Percentiles rank a stretch among this genome's conserved stretches.
Evolutionary conservation across 2,329 filamentous ascomycete genomes (phyloP).

Genomic region (Fusarium nanum): DNA sequence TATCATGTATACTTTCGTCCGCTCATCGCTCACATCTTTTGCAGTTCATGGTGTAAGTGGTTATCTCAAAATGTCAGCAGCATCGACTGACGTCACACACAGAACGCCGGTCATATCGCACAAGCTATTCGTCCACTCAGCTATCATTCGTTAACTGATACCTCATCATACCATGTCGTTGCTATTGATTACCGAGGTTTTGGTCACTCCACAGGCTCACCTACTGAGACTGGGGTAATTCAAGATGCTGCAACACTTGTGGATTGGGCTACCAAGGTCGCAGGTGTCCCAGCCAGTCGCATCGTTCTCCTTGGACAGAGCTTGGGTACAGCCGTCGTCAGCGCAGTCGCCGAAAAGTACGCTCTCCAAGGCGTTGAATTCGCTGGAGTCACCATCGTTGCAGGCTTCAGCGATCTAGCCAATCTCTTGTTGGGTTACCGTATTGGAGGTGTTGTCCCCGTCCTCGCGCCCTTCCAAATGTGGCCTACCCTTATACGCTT

Average conservation of each 20-base stretch:
- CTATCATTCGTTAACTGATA: slow-evolving; percentile 80
- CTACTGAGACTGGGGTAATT: slow-evolving; percentile 84
- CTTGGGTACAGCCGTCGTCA: slow-evolving; percentile 85
- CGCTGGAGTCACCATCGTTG: slow-evolving; percentile 82
- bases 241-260: slow-evolving; percentile 80
- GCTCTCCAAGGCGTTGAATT: slow-evolving; percentile 72
- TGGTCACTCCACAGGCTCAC: slow-evolving; percentile 81
- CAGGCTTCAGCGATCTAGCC: slow-evolving; percentile 80
- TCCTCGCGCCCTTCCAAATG: slow-evolving; percentile 78
- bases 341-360: slow-evolving; percentile 79
- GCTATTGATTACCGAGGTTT: slow-evolving; percentile 93
- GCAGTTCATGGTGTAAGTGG: slow-evolving; percentile 71
- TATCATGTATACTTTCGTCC: slow-evolving; percentile 1
- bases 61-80: not conserved
- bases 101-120: slow-evolving; percentile 89
- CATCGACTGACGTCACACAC: slow-evolving; percentile 51
- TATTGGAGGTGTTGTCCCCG: slow-evolving; percentile 79
- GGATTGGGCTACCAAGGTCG: slow-evolving; percentile 75
- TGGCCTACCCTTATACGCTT: slow-evolving; percentile 73
- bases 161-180: slow-evolving; percentile 82
- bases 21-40: slow-evolving; percentile 22
- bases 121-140: slow-evolving; percentile 80
- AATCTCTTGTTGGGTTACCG: slow-evolving; percentile 81
- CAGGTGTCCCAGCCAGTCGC: slow-evolving; percentile 73
- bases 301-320: slow-evolving; percentile 89